A percentile compares a stretch with the other conserved stretches of the same genome.
These are phyloP conservation scores for Wallacemonas sp. DNA, from an alignment of 208 protist species.

Conservation along the genomic window DNA sequence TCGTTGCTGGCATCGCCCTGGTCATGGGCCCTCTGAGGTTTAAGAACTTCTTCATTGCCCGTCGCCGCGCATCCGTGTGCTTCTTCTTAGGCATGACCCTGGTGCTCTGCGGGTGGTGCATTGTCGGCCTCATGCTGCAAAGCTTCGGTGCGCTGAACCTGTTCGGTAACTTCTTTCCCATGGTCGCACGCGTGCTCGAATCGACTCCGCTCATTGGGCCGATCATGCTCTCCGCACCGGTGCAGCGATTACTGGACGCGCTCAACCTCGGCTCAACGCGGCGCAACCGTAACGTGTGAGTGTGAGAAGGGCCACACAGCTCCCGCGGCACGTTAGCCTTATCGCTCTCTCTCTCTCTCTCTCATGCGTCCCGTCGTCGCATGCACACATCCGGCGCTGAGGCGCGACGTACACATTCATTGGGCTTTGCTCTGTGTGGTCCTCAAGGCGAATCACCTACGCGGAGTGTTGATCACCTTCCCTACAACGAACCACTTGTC, in stretches of 20 bases:
- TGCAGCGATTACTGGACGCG: slow-evolving; percentile 48
- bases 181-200: slow-evolving; percentile 83
- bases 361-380: neutral
- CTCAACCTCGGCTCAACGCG: slow-evolving; percentile 37
- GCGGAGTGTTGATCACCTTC: too few species aligned
- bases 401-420: too few species aligned
- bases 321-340: neutral
- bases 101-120: slow-evolving; percentile 75
- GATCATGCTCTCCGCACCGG: slow-evolving; percentile 55
- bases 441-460: too few species aligned
- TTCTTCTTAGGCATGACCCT: slow-evolving; percentile 89
- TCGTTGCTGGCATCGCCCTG: slow-evolving; percentile 80
- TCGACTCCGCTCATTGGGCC: slow-evolving; percentile 80
- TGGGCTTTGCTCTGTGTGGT: neutral
- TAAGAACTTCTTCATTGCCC: slow-evolving; percentile 77
- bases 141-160: slow-evolving; percentile 88
- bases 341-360: slow-evolving; percentile 3
- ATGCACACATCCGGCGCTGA: too few species aligned
- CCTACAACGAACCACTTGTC: too few species aligned
- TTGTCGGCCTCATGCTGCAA: slow-evolving; percentile 79
- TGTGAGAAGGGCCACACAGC: neutral
- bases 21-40: slow-evolving; percentile 80
- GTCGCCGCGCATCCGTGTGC: slow-evolving; percentile 67
- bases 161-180: slow-evolving; percentile 92
- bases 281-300: slow-evolving; percentile 65